These are phyloP conservation scores for Eucalyptus virginea DNA, from an alignment of 345 rosid genomes.

Conservation along the genomic window DNA sequence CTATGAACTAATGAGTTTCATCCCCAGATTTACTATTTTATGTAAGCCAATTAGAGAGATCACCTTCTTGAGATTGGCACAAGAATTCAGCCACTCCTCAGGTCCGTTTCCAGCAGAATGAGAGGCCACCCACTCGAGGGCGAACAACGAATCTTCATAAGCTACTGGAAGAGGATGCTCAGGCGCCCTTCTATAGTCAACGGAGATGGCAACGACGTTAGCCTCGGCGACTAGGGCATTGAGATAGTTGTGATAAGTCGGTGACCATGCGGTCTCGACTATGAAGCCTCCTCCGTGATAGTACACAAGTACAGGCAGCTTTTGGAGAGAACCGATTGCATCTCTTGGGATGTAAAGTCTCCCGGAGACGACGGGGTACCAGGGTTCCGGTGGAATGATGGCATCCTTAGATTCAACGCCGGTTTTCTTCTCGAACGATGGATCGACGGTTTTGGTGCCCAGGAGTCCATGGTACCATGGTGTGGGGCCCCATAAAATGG, in stretches of 20 bases:
- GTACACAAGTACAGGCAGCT: conserved; percentile 21
- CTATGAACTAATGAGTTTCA: background rate
- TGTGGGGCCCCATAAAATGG: background rate
- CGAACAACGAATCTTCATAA: conserved; percentile 40
- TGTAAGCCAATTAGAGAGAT: background rate
- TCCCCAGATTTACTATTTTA: background rate
- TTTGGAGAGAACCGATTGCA: background rate
- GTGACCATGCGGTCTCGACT: conserved; percentile 6
- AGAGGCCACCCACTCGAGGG: conserved; percentile 28
- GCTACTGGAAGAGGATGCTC: conserved; percentile 43
- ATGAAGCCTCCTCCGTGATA: conserved; percentile 28
- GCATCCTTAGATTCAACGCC: conserved; percentile 22
- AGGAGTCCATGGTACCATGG: background rate
- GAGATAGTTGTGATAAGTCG: background rate
- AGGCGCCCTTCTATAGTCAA: conserved; percentile 28
- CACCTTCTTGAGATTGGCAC: background rate
- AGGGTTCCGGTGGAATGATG: background rate
- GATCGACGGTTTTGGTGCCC: no score
- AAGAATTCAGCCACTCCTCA: conserved; percentile 5
- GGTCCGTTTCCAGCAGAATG: conserved; percentile 5
- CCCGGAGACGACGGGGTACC: conserved; percentile 2
- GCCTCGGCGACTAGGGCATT: background rate
- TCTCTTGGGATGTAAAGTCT: conserved; percentile 15
- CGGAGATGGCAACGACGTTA: background rate
- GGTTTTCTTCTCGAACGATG: background rate